Conservation (phyloP, 164 flowering plant species). For the Vitis labrusca region DNA sequence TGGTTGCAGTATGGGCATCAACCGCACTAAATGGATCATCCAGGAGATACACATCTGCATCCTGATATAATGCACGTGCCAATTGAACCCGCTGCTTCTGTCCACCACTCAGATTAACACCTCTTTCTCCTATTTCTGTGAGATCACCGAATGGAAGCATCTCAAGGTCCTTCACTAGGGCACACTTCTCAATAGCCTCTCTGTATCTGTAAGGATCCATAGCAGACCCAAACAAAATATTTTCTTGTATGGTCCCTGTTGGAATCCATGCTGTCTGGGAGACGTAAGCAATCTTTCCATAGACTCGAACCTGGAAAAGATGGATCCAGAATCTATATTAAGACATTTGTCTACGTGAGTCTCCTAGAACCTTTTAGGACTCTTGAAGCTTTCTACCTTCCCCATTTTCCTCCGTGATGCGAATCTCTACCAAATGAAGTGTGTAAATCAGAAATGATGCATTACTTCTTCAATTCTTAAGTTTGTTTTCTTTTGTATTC, state of each 20-base stretch:
- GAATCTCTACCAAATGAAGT: no score
- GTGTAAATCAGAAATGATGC: no score
- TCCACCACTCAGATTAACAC: constrained; percentile 90
- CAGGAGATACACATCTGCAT: constrained; percentile 80
- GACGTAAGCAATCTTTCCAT: constrained; percentile 77
- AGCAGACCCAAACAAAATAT: constrained; percentile 69
- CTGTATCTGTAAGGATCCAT: constrained; percentile 57
- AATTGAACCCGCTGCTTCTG: constrained; percentile 92
- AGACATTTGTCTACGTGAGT: no score
- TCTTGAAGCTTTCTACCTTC: no score
- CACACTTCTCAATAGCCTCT: constrained; percentile 56
- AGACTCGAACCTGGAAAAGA: constrained; percentile 50
- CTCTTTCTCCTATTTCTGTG: constrained; percentile 89
- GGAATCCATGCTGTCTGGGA: constrained; percentile 90
- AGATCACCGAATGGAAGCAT: constrained; percentile 72
- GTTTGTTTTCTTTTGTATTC: no score
- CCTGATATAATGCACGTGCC: constrained; percentile 86
- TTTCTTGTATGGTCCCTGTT: constrained; percentile 74
- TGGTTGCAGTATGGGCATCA: constrained; percentile 88
- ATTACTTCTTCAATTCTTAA: no score
- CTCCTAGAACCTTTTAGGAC: no score
- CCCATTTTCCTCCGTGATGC: no score
- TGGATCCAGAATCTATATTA: neutral
- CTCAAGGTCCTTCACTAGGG: constrained; percentile 74
- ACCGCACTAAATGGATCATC: constrained; percentile 95